Percentiles rank a stretch among this genome's conserved stretches.
These are phyloP conservation scores for Carpinus viminea DNA, from an alignment of 306 rosid species.

Conservation along the genomic window DNA sequence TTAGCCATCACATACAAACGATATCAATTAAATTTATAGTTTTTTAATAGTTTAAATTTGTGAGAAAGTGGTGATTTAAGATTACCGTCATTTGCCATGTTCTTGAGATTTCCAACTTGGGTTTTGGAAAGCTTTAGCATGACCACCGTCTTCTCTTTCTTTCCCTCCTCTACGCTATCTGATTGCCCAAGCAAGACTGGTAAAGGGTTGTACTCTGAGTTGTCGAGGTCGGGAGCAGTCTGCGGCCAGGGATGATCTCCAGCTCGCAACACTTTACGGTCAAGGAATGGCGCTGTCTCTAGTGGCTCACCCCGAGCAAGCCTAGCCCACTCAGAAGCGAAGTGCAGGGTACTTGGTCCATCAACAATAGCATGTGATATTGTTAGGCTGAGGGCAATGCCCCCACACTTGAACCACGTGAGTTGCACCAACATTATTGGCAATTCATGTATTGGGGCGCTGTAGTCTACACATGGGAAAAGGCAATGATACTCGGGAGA, in stretches of 20 bases:
- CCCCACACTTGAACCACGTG: slow-evolving; percentile 58
- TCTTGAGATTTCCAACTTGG: slow-evolving; percentile 46
- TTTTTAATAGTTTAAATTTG: too few relatives aligned
- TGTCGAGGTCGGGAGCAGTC: not conserved
- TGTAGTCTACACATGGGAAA: slow-evolving; percentile 41
- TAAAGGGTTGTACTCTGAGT: slow-evolving; percentile 23
- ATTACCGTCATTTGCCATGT: slow-evolving; percentile 34
- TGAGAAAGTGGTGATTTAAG: too few relatives aligned
- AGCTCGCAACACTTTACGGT: slow-evolving; percentile 28
- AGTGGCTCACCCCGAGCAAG: slow-evolving; percentile 46
- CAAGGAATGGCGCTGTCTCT: slow-evolving; percentile 39
- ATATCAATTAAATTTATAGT: too few relatives aligned
- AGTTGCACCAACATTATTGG: slow-evolving; percentile 48
- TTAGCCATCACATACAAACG: too few relatives aligned
- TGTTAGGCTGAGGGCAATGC: slow-evolving; percentile 31
- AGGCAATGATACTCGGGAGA: slow-evolving; percentile 20
- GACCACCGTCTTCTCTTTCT: slow-evolving; percentile 35
- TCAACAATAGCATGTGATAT: slow-evolving; percentile 53
- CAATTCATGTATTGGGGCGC: slow-evolving; percentile 42
- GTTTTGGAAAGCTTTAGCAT: slow-evolving; percentile 39
- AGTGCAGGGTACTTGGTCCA: slow-evolving; percentile 48
- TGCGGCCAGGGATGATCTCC: slow-evolving; percentile 24
- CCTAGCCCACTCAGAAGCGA: slow-evolving; percentile 52
- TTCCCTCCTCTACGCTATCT: slow-evolving; percentile 34
- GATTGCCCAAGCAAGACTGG: slow-evolving; percentile 24